These are phyloP conservation scores for Alternaria sp. DNA, from an alignment of 2,329 filamentous ascomycete genomes.

Conservation along the genomic window DNA sequence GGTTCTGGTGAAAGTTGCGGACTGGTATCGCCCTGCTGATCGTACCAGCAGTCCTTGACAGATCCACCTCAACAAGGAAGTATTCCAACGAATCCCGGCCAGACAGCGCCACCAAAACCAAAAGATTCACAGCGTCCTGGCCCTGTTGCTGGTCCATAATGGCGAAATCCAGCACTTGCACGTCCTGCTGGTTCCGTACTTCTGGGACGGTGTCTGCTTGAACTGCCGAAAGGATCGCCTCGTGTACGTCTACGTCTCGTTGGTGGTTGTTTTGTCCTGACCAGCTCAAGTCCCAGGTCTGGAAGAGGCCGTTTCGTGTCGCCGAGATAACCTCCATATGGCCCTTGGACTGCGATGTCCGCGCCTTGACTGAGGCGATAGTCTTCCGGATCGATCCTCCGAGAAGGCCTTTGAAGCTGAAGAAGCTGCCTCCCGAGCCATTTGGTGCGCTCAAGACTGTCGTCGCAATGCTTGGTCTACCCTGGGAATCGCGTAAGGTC, in stretches of 20 bases:
- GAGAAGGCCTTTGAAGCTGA: constrained; percentile 80
- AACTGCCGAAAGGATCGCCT: constrained; percentile 70
- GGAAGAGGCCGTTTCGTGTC: constrained; percentile 78
- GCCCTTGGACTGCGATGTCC: constrained; percentile 75
- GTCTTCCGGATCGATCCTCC: constrained; percentile 76
- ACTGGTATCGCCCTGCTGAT: constrained; percentile 74
- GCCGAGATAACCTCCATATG: constrained; percentile 85
- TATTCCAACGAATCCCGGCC: constrained; percentile 63
- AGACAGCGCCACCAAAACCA: constrained; percentile 46
- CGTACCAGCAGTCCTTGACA: constrained; percentile 63
- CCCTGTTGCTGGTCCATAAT: constrained; percentile 62
- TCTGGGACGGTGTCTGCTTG: constrained; percentile 61
- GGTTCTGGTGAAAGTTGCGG: constrained; percentile 61
- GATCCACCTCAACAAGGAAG: constrained; percentile 74
- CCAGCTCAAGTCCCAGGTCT: constrained; percentile 89
- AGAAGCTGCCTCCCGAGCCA: constrained; percentile 74
- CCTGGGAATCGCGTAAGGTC: constrained; percentile 84
- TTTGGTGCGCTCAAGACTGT: constrained; percentile 74
- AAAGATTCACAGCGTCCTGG: constrained; percentile 29
- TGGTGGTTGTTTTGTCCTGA: constrained; percentile 82
- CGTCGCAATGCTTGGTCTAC: constrained; percentile 80
- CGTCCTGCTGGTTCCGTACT: constrained; percentile 62
- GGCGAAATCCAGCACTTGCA: constrained; percentile 82
- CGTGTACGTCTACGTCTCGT: constrained; percentile 74
- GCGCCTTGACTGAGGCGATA: constrained; percentile 80